Base-by-base conservation (phyloP, 1,284 basidiomycete species). In the Cutaneotrichosporon sp. region DNA sequence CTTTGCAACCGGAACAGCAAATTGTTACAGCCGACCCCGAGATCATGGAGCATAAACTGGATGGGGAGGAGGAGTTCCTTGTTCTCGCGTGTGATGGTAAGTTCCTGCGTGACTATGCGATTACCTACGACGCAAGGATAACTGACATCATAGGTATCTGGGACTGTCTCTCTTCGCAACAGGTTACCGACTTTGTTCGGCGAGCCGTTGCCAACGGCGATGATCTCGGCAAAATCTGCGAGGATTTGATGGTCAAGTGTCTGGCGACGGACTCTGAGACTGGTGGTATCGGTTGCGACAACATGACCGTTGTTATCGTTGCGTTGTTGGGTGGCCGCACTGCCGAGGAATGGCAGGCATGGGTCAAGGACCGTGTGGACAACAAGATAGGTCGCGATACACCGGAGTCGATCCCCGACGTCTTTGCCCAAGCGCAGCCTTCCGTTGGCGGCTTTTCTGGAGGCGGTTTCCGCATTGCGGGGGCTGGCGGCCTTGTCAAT, bases 1-100 rank as follows among this genome's bases (percentile, higher is more conserved):
- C 82, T 10, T 76, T 97, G 16, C 76, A 82, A 25, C 84, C 93
- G 16, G 93, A 98, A 75, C 82, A 84, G 52, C 96, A 99, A 75
- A 87, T 96, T 52, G 97, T 99, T 61, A 98, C 96, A 4, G 84
- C 90, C 49, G 84, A 97, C 72, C 96, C 96, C 22, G 96, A 99
- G 59, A 80, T 99, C 61, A 86, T 83, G 27, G 79, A 80, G 44
- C 93, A 97, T 76, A 78, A 86, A 53, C 78, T 88, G 27, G 84
- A 86, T 1, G 82, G 82, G 10, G 92, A 98, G 57, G 96, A 99
- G 68, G 96, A 99, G 74, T 98, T 98, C 72, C 71, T 99, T 32
- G 84, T 99, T 9, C 72, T 99, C 32, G 96, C 96, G 11, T 98
- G 96, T 75, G 96, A 99, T 74, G 92, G 91, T 92, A 60, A 46